Base-by-base conservation (phyloP, 768 basidiomycete species). In the Tylopilus subfusipes region DNA sequence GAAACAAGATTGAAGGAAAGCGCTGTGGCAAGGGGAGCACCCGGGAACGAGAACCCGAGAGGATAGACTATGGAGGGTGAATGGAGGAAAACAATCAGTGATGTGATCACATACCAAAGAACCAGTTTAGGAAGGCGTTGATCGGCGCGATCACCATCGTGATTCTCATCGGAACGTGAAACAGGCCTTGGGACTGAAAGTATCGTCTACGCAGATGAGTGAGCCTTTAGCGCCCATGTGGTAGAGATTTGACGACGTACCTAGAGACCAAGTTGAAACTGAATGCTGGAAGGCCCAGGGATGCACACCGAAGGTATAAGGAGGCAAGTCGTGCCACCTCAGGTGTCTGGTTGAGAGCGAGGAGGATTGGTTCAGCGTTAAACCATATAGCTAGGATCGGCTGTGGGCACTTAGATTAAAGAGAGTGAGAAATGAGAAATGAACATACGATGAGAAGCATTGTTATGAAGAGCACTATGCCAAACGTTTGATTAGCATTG, bases 21-120 rank as follows among this genome's bases (percentile, higher is more conserved):
- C 0, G 89, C 85, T 2, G 93, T 93, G 2, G 95, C 89, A 19
- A 98, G 77, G 0, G 96, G 96, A 4, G 94, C 96, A 14, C 96
- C 96, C 48, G 90, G 83, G 71, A 91, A 99, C 1, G 95, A 95
- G 3, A 98, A 75, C 14, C 88, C 78, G 52, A 97, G 73, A 5
- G 82, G 75, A 33, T 80, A 64, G 1, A 71, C 69, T 71, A 39
- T 0, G 19, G 36, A 48, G 21, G 14, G n/a, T 62, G 46, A 57
- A 19, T 27, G 40, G 31, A 40, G 18, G 25, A 47, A 43, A 44
- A 40, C 8, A 33, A 38, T 33, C 16, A 21, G 4, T 3, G 47
- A 27, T 9, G 24, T 48, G 46, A 55, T 40, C 13, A n/a, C 74
- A 18, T 63, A 88, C 88, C 93, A n/a, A 98, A 82, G 1, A 90